Conservation (phyloP, 2,329 filamentous ascomycete species). For the Exophiala dermatitidis region DNA sequence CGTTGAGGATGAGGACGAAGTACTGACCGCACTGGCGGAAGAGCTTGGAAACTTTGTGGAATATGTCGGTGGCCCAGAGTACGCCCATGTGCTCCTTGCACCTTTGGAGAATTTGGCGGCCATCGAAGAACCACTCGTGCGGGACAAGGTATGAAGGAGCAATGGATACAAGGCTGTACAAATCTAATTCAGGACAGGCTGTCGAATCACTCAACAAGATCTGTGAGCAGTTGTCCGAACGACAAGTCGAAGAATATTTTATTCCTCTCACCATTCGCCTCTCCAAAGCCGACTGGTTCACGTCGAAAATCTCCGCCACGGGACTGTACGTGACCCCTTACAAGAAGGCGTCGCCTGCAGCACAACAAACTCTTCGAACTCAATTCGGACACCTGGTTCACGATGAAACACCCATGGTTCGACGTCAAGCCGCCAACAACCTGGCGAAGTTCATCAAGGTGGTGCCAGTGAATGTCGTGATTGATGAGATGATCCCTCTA, state of each 20-base stretch:
- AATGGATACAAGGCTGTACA: conserved; percentile 2
- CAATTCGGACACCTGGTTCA: conserved; percentile 91
- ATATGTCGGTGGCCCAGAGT: conserved; percentile 90
- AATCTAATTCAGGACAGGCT: conserved; percentile 51
- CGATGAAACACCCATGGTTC: conserved; percentile 98
- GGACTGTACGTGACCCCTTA: conserved; percentile 93
- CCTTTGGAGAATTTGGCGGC: conserved; percentile 96
- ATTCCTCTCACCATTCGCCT: conserved; percentile 92
- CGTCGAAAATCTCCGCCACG: conserved; percentile 95
- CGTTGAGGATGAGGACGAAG: conserved; percentile 97
- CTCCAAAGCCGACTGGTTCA: conserved; percentile 99
- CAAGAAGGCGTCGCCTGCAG: conserved; percentile 75
- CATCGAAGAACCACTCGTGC: conserved; percentile 94
- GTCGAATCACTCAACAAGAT: conserved; percentile 99
- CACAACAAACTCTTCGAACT: conserved; percentile 84
- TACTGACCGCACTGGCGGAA: conserved; percentile 91
- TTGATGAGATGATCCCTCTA: conserved; percentile 97
- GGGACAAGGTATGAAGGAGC: conserved; percentile 71
- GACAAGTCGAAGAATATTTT: conserved; percentile 95
- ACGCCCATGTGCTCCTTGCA: conserved; percentile 90
- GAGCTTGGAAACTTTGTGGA: conserved; percentile 96
- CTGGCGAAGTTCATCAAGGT: conserved; percentile 96
- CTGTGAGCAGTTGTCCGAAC: conserved; percentile 79
- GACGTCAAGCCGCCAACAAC: conserved; percentile 92
- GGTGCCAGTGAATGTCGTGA: conserved; percentile 83